Percentiles rank a stretch among this genome's conserved stretches.
These are phyloP conservation scores for Phytophthora quininea DNA, from an alignment of 352 stramenopile genomes.

Conservation along the genomic window DNA sequence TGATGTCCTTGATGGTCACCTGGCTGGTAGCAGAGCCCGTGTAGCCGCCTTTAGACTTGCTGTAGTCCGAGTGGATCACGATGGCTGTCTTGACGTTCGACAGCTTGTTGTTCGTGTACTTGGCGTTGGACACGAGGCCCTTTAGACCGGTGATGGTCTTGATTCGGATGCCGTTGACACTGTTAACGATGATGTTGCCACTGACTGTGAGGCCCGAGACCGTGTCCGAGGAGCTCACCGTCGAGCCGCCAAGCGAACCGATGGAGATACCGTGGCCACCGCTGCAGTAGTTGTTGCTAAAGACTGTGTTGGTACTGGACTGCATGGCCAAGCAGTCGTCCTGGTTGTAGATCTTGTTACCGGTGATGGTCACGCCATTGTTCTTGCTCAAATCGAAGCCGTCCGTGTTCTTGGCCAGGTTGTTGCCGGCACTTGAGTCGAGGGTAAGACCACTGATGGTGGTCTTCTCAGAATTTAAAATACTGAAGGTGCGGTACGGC, in stretches of 20 bases:
- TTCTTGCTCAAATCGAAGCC: conserved; percentile 34
- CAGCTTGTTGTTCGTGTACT: too few relatives aligned
- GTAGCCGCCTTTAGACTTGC: too few relatives aligned
- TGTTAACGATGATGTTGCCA: conserved; percentile 3
- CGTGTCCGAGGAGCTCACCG: conserved; percentile 2
- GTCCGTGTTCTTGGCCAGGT: neutral
- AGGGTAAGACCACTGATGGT: conserved; percentile 27
- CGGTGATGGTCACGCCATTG: conserved; percentile 29
- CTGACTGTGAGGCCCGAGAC: conserved; percentile 8
- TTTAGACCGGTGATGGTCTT: too few relatives aligned
- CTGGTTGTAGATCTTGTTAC: conserved; percentile 42
- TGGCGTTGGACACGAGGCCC: too few relatives aligned
- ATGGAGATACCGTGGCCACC: conserved; percentile 19
- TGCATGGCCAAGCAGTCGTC: neutral
- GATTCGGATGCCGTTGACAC: too few relatives aligned
- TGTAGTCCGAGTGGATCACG: too few relatives aligned
- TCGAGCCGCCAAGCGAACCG: conserved; percentile 3
- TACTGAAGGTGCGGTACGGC: conserved; percentile 31
- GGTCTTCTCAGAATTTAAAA: conserved; percentile 26
- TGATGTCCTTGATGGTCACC: too few relatives aligned
- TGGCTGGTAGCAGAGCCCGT: too few relatives aligned
- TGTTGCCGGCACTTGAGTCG: conserved; percentile 19
- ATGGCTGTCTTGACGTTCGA: too few relatives aligned
- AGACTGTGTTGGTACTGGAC: too few relatives aligned
- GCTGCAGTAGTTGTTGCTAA: conserved; percentile 6